Base-by-base conservation (phyloP, 2,329 filamentous ascomycete species). In the Claviceps cyperi region DNA sequence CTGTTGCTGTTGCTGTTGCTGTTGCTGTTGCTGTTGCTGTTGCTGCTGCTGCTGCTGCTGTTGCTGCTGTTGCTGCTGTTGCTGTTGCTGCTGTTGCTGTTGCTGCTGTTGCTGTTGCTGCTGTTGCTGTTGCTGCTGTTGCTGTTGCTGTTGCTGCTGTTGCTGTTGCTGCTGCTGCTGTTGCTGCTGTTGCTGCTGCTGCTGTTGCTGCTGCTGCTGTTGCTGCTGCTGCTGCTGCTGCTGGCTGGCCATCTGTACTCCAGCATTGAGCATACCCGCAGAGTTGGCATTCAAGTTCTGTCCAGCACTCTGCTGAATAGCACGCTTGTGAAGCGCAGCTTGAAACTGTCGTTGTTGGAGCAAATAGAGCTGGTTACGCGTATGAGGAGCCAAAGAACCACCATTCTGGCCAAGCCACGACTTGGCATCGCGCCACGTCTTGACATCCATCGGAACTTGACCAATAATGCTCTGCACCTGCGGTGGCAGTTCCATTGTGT, bases 341-440 rank as follows among this genome's bases (percentile, higher is more conserved):
- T 61, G 60, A 49, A 73, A 73, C 48, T 74, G 71, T 47, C 60
- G 58, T 17, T 64, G 57, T 51, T 74, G 71, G 5, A 68, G 48
- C 1, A 50, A 52, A 3, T 53, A 52, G 13, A 74, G 60, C 48
- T 66, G 64, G 5, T 50, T 55, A 21, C 65, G 64, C 8, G 64
- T 48, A 2, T 60, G 52, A 5, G 61, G 60, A 0, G 64, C 54
- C 1, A 69, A 51, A 47, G 55, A 32, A 11, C 28, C 59, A 49
- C 63, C 66, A 46, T 68, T 69, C 47, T 66, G 64, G 9, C 53
- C 53, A 4, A 72, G 54, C 67, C 69, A 74, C 2, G 56, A 51
- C 56, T 70, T 72, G 11, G 76, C 59, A 3, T 74, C 70, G 15
- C 62, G 62, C 73, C 73, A 76, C 53, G 71, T 76, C 59, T 72